Evolutionary conservation across 2,329 filamentous ascomycete species (phyloP), one percentile per base, ranked within the genome.

Genomic region (Colletotrichum sp.): DNA sequence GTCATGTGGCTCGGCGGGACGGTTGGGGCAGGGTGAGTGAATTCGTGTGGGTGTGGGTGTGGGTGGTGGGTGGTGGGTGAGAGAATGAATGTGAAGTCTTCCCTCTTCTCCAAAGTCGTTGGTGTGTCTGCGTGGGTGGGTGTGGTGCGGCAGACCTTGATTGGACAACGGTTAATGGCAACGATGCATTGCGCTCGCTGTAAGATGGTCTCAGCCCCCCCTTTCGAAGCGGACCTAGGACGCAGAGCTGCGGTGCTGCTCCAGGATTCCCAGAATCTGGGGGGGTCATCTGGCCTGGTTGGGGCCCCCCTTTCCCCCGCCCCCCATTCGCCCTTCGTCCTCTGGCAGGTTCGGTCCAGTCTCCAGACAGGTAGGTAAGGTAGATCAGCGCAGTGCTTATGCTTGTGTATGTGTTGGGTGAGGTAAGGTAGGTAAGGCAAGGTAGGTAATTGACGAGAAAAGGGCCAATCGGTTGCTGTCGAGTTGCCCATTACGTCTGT

Each of bases 221-320:
- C 28, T 30, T 15, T n/a, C 65, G 27, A 66, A 34, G 64, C 32
- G n/a, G 44, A 16, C n/a, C n/a, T n/a, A n/a, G 30, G 19, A 61
- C 32, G 59, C 30, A 61, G 28, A 61, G 28, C 25, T 60, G 59
- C 44, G 48, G 34, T 72, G 59, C 19, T 25, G 59, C 72, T 67
- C 72, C 67, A 59, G 68, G 59, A 68, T 75, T 69, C 55, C 72
- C 61, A n/a, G 64, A 63, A 72, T 72, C 63, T 48, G 61, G 72
- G 72, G 72, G 34, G 72, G 63, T 64, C 72, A 68, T 60, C 66
- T 68, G 66, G 61, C 48, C 39, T 61, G 30, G 67, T 34, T 19
- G n/a, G 34, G 36, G 22, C n/a, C 22, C 39, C 34, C 30, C 30
- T 67, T 52, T 52, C 36, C 39, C 30, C 28, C 36, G 19, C 34